These are phyloP conservation scores for Fraxinus paxiana DNA, from an alignment of 305 asterid species.

Conservation along the genomic window DNA sequence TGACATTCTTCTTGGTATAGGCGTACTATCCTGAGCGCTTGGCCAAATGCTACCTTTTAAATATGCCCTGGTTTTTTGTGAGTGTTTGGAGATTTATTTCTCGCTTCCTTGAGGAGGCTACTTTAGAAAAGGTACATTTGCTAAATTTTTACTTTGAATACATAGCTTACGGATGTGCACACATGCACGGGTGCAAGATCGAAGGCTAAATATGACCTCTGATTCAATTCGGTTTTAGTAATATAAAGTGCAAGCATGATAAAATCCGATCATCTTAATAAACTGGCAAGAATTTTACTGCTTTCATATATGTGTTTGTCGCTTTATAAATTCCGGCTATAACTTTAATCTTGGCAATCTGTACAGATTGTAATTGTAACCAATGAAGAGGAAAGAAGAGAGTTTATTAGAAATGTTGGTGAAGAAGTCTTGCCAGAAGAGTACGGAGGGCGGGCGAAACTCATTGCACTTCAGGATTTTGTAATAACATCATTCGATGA, in stretches of 20 bases:
- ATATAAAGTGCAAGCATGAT: neutral
- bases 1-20: slow-evolving; percentile 26
- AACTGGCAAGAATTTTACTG: neutral
- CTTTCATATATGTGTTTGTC: neutral
- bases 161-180: neutral
- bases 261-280: neutral
- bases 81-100: slow-evolving; percentile 61
- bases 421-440: slow-evolving; percentile 65
- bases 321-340: neutral
- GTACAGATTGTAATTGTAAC: slow-evolving; percentile 53
- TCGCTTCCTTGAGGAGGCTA: slow-evolving; percentile 67
- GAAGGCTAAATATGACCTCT: neutral
- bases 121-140: slow-evolving; percentile 55
- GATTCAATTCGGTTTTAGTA: neutral
- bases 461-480: slow-evolving; percentile 47
- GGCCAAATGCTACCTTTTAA: slow-evolving; percentile 40
- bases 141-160: neutral
- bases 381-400: slow-evolving; percentile 48
- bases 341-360: neutral
- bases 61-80: slow-evolving; percentile 42
- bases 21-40: slow-evolving; percentile 83
- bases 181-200: neutral
- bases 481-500: slow-evolving; percentile 27
- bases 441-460: slow-evolving; percentile 60
- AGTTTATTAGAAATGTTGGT: slow-evolving; percentile 46